Conservation (phyloP, 805 yeast species). For the Kurtzmaniella cleridarum region DNA sequence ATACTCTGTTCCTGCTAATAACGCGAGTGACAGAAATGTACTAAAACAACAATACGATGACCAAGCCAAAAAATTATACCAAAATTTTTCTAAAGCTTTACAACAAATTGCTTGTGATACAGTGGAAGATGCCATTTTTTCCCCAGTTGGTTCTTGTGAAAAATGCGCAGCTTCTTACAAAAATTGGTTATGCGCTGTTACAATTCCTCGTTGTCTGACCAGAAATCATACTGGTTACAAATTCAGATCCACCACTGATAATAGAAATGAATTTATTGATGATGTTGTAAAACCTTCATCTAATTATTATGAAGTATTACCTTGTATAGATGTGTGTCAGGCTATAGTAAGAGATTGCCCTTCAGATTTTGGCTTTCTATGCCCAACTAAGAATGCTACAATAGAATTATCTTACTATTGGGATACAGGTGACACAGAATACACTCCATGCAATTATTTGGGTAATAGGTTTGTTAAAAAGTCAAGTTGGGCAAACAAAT, state of each 20-base stretch:
- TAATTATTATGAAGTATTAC: slow-evolving; percentile 72
- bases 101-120: slow-evolving; percentile 75
- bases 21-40: slow-evolving; percentile 8
- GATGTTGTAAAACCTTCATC: slow-evolving; percentile 47
- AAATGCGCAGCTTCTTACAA: slow-evolving; percentile 70
- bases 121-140: slow-evolving; percentile 57
- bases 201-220: slow-evolving; percentile 82
- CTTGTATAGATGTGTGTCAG: slow-evolving; percentile 79
- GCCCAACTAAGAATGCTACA: slow-evolving; percentile 49
- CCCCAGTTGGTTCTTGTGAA: slow-evolving; percentile 68
- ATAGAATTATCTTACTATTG: slow-evolving; percentile 40
- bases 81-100: slow-evolving; percentile 69
- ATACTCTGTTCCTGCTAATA: slow-evolving; percentile 69
- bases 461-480: slow-evolving; percentile 12
- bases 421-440: slow-evolving; percentile 19
- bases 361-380: slow-evolving; percentile 61
- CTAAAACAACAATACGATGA: slow-evolving; percentile 50
- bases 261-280: slow-evolving; percentile 60
- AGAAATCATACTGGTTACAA: slow-evolving; percentile 38
- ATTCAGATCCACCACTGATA: slow-evolving; percentile 40
- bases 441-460: slow-evolving; percentile 34
- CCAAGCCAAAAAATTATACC: slow-evolving; percentile 49
- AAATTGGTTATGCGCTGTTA: slow-evolving; percentile 84
- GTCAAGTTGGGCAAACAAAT: slow-evolving; percentile 7
- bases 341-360: slow-evolving; percentile 83